Evolutionary conservation across 352 stramenopile species (phyloP).

Genomic region (Peronospora farinosa): DNA sequence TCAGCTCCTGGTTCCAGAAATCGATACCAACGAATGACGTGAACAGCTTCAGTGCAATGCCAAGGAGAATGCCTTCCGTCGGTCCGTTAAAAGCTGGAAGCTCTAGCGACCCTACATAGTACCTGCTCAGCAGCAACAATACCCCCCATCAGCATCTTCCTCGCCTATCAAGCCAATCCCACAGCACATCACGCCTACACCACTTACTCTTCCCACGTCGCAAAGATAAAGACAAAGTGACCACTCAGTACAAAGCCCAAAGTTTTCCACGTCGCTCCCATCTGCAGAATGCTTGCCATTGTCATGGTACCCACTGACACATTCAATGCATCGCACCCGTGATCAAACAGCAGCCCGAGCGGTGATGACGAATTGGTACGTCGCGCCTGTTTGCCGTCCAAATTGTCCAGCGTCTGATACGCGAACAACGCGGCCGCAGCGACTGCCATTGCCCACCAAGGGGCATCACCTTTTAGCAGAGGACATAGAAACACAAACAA

Average conservation of each 20-base stretch:
- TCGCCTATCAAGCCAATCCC: background rate
- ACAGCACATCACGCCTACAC: background rate
- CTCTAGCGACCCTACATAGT: conserved; percentile 92
- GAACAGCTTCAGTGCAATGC: conserved; percentile 65
- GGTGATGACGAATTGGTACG: conserved; percentile 76
- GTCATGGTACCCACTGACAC: conserved; percentile 79
- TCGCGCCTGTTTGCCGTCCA: conserved; percentile 78
- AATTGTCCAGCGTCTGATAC: conserved; percentile 84
- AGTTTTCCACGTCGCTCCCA: conserved; percentile 77
- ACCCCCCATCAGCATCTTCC: conserved; percentile 4
- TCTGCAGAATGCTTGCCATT: conserved; percentile 69
- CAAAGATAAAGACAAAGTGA: conserved; percentile 79
- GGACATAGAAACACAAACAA: conserved; percentile 69
- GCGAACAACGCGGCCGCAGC: conserved; percentile 55
- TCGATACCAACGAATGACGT: conserved; percentile 51
- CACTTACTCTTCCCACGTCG: conserved; percentile 83
- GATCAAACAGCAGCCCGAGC: conserved; percentile 78
- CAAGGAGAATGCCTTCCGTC: conserved; percentile 92
- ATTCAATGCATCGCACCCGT: conserved; percentile 80
- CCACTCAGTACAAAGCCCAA: conserved; percentile 63
- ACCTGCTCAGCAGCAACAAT: conserved; percentile 33
- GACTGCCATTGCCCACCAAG: conserved; percentile 61
- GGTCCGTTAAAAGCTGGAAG: conserved; percentile 95
- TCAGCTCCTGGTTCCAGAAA: conserved; percentile 64
- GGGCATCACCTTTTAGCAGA: conserved; percentile 60